These are phyloP conservation scores for Ophiocordyceps sinensis DNA, from an alignment of 2,329 filamentous ascomycete species.

Conservation along the genomic window DNA sequence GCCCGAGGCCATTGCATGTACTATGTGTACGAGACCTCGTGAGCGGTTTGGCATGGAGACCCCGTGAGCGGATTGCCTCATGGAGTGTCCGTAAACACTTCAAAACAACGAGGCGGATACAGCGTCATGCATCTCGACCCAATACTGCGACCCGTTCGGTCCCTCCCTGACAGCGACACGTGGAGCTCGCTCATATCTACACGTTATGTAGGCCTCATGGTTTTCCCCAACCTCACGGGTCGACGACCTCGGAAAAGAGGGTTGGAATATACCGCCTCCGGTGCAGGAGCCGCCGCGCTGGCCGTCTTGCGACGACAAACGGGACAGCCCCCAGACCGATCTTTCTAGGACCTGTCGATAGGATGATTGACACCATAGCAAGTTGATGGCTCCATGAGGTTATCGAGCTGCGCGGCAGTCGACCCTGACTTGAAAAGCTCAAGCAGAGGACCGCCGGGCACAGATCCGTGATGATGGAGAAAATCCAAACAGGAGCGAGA, in stretches of 20 bases:
- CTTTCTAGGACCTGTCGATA: constrained; percentile 91
- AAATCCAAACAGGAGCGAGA: constrained; percentile 11
- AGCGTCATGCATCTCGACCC: too few species aligned
- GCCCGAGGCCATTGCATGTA: too few species aligned
- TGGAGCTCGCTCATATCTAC: neutral
- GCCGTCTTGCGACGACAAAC: constrained; percentile 44
- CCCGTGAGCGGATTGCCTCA: too few species aligned
- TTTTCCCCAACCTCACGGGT: constrained; percentile 83
- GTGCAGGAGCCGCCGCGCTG: constrained; percentile 46
- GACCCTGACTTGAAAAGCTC: constrained; percentile 38
- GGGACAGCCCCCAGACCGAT: constrained; percentile 48
- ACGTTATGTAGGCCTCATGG: constrained; percentile 59
- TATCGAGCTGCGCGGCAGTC: constrained; percentile 79
- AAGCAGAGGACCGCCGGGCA: constrained; percentile 64
- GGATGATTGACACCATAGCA: constrained; percentile 71
- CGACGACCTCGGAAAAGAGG: constrained; percentile 83
- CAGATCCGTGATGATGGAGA: constrained; percentile 55
- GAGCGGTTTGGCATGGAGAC: too few species aligned
- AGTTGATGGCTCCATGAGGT: constrained; percentile 62
- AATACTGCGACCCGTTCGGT: too few species aligned
- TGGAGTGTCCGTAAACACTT: too few species aligned
- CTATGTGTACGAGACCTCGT: too few species aligned
- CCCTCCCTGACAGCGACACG: neutral
- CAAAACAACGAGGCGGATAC: too few species aligned
- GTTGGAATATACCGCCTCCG: constrained; percentile 73